Evolutionary conservation across 2,329 filamentous ascomycete species (phyloP), one percentile per base, ranked within the genome.

Genomic region (Calycina herbarum): DNA sequence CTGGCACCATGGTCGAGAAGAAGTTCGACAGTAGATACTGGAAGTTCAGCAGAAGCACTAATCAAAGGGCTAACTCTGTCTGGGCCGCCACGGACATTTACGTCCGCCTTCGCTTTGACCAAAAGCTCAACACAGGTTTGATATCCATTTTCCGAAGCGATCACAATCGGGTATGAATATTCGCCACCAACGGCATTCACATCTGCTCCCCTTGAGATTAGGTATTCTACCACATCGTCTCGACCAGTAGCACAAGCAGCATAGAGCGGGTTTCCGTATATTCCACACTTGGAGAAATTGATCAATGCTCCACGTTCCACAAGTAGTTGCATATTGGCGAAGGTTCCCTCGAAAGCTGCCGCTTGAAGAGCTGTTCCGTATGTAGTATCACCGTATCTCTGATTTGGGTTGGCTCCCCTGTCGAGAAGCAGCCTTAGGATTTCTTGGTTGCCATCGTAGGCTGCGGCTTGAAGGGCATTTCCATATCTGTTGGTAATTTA

Each of bases 381-480:
- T 35, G 57, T 59, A 11, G 17, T 17, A 11, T 59, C 57, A 24
- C 57, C 57, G 33, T 59, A 59, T 38, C 10, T 24, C 17, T 24
- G 17, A 35, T 59, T 59, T 5, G 35, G 31, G 35, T 59, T 24
- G 1, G 57, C 57, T 38, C 57, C 57, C 8, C 31, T 40, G 17
- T 59, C 31, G 24, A 59, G 57, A 17, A 59, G 57, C 13, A 38
- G 31, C 5, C 13, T 17, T 5, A 59, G 8, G 17, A 59, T 59
- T 40, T 59, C 57, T 24, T 59, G 33, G 20, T 24, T 59, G 31
- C 57, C 57, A 59, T 59, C 57, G 40, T 38, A 38, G 31, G 31
- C 31, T n/a, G 60, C 60, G 5, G 60, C 60, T 35, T 62, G 60
- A 17, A 62, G 60, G 5, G 60, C 60, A 38, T 45, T 57, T 29